These are phyloP conservation scores for Scutellaria minor DNA, from an alignment of 257 asterid species.

Conservation along the genomic window DNA sequence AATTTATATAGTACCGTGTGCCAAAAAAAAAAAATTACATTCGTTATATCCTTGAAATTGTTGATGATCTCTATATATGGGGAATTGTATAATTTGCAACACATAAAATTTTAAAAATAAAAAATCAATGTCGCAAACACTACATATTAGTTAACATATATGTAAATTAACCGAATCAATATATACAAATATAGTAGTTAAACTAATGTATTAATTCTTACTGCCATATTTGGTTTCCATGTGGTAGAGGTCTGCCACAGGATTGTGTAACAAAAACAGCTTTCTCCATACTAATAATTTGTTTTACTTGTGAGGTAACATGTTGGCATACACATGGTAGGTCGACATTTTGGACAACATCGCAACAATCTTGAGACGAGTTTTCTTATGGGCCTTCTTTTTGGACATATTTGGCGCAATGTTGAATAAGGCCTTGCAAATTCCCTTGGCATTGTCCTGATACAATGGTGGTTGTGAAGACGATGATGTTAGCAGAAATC, in stretches of 20 bases:
- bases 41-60: background rate
- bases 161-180: background rate
- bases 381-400: slow-evolving; percentile 44
- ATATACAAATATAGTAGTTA: background rate
- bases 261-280: slow-evolving; percentile 49
- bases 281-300: slow-evolving; percentile 65
- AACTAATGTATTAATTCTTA: slow-evolving; percentile 28
- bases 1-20: too few species aligned
- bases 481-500: slow-evolving; percentile 10
- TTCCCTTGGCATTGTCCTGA: slow-evolving; percentile 68
- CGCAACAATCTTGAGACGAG: slow-evolving; percentile 60
- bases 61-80: slow-evolving; percentile 1
- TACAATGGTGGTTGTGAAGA: slow-evolving; percentile 34
- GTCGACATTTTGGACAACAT: slow-evolving; percentile 47
- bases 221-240: slow-evolving; percentile 69
- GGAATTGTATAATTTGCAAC: slow-evolving; percentile 55
- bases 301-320: slow-evolving; percentile 46
- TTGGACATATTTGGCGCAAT: slow-evolving; percentile 60
- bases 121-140: background rate
- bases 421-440: slow-evolving; percentile 53
- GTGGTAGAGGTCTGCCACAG: slow-evolving; percentile 60
- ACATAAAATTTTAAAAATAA: background rate
- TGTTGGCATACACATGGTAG: slow-evolving; percentile 56
- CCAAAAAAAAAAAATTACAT: too few species aligned
- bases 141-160: too few species aligned